Percentiles rank a stretch among this genome's conserved stretches.
phyloP scores from a whole-genome alignment of 2,329 filamentous ascomycete species.

The Aspergillus uvarum region DNA sequence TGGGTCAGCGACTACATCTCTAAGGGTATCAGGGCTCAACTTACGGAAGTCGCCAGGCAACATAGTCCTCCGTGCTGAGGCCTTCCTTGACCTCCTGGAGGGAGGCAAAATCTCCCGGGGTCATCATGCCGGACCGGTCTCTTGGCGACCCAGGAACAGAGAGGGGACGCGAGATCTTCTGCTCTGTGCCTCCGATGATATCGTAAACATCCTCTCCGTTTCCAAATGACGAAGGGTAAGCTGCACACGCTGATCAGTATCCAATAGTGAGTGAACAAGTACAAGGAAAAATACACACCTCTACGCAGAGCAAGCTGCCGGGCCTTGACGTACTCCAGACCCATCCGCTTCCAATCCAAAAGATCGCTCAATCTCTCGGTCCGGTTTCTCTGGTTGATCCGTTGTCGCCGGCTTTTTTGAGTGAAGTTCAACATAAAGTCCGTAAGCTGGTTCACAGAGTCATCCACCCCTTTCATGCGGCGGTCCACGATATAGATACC shows the following conservation, averaged over 20 bases:
- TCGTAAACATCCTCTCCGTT: constrained; percentile 76
- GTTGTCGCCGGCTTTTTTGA: constrained; percentile 87
- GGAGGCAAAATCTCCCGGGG: constrained; percentile 94
- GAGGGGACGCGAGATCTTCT: constrained; percentile 92
- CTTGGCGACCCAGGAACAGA: constrained; percentile 91
- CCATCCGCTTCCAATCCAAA: constrained; percentile 99
- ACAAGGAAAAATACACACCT: constrained; percentile 33
- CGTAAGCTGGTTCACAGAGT: constrained; percentile 93
- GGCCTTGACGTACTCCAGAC: constrained; percentile 98
- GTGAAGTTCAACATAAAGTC: constrained; percentile 93
- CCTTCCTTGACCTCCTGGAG: constrained; percentile 93
- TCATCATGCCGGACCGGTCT: constrained; percentile 96
- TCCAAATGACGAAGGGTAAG: constrained; percentile 83
- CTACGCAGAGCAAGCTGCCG: constrained; percentile 86
- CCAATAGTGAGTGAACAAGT: constrained; percentile 14
- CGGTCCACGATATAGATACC: constrained; percentile 99
- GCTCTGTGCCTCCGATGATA: constrained; percentile 87
- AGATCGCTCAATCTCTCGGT: constrained; percentile 93
- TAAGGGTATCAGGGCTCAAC: constrained; percentile 44
- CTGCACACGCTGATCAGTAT: constrained; percentile 39
- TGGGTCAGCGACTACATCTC: constrained; percentile 16
- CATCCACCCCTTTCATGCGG: constrained; percentile 90
- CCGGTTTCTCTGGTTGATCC: constrained; percentile 97
- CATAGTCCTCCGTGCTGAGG: constrained; percentile 93
- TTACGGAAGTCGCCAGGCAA: constrained; percentile 97